Evolutionary conservation across 75 land plant species (phyloP), one percentile per base, ranked within the genome.

Genomic region (Sequoiadendron giganteum): DNA sequence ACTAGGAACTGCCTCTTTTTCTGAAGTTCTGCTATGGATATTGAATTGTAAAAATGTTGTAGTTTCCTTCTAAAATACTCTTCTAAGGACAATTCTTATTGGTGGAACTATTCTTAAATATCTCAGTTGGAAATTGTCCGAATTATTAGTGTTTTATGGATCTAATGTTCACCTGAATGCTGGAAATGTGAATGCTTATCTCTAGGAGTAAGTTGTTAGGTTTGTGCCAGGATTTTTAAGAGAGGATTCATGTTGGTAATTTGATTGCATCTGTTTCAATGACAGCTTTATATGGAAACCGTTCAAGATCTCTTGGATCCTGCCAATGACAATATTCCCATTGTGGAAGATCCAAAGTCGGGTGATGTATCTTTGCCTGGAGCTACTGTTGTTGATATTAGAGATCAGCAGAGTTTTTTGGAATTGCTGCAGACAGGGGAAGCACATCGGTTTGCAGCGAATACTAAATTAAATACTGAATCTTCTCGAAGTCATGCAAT

Each of bases 401-500:
- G 93, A 90, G 97, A 97, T 79, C 95, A 97, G 85, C 89, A 85
- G 11, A 97, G 93, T 89, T 98, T 97, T 89, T 49, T 97, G 78
- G 97, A 96, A 65, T 90, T 98, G 79, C 87, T 98, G 52, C 90
- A 94, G 36, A 45, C 93, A 39, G 99, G 99, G 21, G 99, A 98
- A 90, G 96, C 98, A 85, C 97, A 98, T 87, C 90, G 99, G 45
- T 90, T 96, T 92, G 99, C 99, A 81, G 99, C 99, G 9, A 97
- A 97, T 79, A 98, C 99, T n/a, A 98, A 97, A 86, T 89, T 98
- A 40, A 98, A 98, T 90, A 97, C 99, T 14, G 99, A 98, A 89
- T 98, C 99, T 79, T 98, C 99, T 87, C 95, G 99, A 2, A 98
- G 99, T 90, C 99, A 98, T 95, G 99, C 99, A 1, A 93, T 98